These are phyloP conservation scores for Phytopythium chamaehyphon DNA, from an alignment of 352 stramenopile genomes.

Conservation along the genomic window DNA sequence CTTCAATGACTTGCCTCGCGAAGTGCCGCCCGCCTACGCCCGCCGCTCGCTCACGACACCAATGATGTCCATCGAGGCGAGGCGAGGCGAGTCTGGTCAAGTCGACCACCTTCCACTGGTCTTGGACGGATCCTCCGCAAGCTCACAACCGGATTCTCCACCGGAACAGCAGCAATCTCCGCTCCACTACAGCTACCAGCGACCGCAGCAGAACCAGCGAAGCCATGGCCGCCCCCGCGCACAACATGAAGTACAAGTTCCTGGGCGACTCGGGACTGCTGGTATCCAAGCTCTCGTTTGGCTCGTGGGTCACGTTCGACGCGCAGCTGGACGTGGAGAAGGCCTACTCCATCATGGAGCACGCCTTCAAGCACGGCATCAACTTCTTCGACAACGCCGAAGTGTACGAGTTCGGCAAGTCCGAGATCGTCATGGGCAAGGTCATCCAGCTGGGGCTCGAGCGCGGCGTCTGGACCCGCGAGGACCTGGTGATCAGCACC, in stretches of 20 bases:
- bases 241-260: slow-evolving; percentile 47
- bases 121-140: no score
- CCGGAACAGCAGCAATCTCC: no score
- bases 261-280: slow-evolving; percentile 42
- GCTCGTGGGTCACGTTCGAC: slow-evolving; percentile 35
- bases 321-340: slow-evolving; percentile 33
- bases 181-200: no score
- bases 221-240: slow-evolving; percentile 3
- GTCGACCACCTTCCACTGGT: no score
- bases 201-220: no score
- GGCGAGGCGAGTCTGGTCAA: no score
- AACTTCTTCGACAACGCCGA: slow-evolving; percentile 70
- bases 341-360: slow-evolving; percentile 46
- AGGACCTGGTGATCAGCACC: slow-evolving; percentile 60
- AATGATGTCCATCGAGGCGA: no score
- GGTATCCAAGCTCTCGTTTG: slow-evolving; percentile 47
- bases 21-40: no score
- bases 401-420: slow-evolving; percentile 36
- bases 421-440: slow-evolving; percentile 44
- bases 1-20: no score
- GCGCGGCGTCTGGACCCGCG: slow-evolving; percentile 27
- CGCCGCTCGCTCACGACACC: no score
- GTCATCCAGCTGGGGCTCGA: slow-evolving; percentile 35
- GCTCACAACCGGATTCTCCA: no score
- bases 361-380: slow-evolving; percentile 48